Percentiles rank a stretch among this genome's conserved stretches.
These are phyloP conservation scores for Phytophthora crassamura DNA, from an alignment of 352 stramenopile species.

Conservation along the genomic window DNA sequence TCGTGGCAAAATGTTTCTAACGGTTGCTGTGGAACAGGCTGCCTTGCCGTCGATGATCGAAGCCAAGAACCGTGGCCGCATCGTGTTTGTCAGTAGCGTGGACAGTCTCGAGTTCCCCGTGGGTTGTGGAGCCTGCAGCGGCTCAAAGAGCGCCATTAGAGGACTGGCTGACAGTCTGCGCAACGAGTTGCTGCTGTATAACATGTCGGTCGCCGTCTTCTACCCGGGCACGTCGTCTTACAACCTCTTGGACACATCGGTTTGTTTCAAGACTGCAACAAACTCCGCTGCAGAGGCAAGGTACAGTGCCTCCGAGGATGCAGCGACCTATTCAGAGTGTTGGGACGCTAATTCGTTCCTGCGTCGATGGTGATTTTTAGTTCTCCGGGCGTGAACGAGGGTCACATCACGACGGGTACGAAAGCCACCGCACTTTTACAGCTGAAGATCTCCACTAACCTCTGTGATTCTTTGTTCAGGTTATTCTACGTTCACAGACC, in stretches of 20 bases:
- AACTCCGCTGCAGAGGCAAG: conserved; percentile 14
- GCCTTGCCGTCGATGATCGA: conserved; percentile 69
- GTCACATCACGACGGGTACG: conserved; percentile 27
- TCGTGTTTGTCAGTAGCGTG: conserved; percentile 69
- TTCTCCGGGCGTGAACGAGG: conserved; percentile 15
- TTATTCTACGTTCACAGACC: conserved; percentile 48
- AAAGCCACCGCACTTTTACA: not conserved
- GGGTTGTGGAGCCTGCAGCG: conserved; percentile 90
- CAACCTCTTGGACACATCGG: conserved; percentile 26
- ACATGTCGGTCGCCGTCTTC: conserved; percentile 85
- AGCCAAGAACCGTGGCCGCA: conserved; percentile 40
- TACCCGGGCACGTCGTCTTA: conserved; percentile 82
- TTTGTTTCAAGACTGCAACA: conserved; percentile 4
- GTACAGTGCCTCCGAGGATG: not conserved
- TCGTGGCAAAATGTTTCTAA: conserved; percentile 1
- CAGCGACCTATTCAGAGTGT: not conserved
- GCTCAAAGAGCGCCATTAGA: conserved; percentile 91
- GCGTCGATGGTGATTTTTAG: conserved; percentile 6
- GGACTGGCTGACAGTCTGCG: conserved; percentile 92
- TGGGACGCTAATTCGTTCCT: not conserved
- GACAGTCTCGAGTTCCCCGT: conserved; percentile 65
- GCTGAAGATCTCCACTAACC: not conserved
- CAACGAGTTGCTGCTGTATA: conserved; percentile 75
- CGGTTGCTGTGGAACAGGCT: conserved; percentile 28
- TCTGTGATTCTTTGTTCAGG: conserved; percentile 19